Conservation (phyloP, 2,329 filamentous ascomycete genomes). For the Sporothrix pseudoabietina region DNA sequence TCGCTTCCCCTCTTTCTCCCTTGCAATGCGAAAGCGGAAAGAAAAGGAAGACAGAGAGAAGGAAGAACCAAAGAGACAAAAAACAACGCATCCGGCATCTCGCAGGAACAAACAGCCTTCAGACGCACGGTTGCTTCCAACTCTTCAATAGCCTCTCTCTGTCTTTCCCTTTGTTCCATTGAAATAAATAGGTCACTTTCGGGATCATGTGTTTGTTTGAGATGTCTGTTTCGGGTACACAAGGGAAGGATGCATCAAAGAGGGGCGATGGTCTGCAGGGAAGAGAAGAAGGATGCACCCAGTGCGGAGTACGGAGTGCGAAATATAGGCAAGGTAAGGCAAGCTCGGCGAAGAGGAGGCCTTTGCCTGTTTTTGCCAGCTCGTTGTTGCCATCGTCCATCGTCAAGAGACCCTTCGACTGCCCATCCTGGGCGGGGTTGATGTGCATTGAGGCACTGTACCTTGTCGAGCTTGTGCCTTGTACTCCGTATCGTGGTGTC, state of each 20-base stretch:
- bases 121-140: constrained; percentile 9
- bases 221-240: constrained; percentile 21
- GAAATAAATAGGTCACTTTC: neutral
- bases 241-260: constrained; percentile 3
- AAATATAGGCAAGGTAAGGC: neutral
- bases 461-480: neutral
- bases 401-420: neutral
- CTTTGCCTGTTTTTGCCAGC: neutral
- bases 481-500: neutral
- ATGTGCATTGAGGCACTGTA: neutral
- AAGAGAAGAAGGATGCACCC: neutral
- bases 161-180: neutral
- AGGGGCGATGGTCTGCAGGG: neutral
- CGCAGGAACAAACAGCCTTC: neutral
- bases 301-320: no score
- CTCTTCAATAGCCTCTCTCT: neutral
- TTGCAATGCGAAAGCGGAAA: neutral
- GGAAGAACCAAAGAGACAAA: neutral
- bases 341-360: neutral
- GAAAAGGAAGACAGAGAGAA: neutral
- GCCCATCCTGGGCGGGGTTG: constrained; percentile 22
- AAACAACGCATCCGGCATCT: constrained; percentile 3
- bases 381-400: neutral
- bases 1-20: neutral
- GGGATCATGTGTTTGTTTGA: constrained; percentile 13